Percentiles rank a stretch among this genome's conserved stretches.
Conservation (phyloP, 305 asterid genomes). For the Ajuga reptans region DNA sequence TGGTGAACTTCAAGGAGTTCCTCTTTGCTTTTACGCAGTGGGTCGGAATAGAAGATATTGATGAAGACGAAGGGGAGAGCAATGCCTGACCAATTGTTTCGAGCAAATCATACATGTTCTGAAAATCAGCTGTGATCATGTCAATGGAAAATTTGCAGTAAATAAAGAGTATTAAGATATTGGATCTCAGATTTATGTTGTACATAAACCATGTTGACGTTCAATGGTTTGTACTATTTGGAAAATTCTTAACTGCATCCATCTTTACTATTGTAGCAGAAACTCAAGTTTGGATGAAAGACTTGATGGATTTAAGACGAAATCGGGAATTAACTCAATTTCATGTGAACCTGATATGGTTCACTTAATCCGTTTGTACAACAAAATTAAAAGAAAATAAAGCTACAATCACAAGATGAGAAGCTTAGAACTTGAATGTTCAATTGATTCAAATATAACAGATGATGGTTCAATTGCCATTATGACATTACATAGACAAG, state of each 20-base stretch:
- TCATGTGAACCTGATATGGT: no score
- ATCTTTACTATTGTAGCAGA: neutral
- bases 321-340: no score
- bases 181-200: conserved; percentile 6
- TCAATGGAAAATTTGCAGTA: neutral
- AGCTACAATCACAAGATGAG: no score
- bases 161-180: neutral
- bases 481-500: neutral
- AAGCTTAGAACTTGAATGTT: no score
- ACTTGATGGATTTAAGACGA: no score
- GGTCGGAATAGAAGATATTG: conserved; percentile 71
- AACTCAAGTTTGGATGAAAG: no score
- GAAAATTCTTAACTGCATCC: neutral
- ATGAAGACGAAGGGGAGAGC: conserved; percentile 27
- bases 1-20: conserved; percentile 82
- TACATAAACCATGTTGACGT: conserved; percentile 9
- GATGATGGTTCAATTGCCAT: no score
- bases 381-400: neutral
- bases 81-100: neutral
- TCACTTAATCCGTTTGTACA: no score
- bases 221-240: neutral
- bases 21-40: conserved; percentile 78
- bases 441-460: no score
- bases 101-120: neutral
- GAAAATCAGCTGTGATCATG: neutral